Percentiles rank a stretch among this genome's conserved stretches.
These are phyloP conservation scores for Aspergillus luchuensis DNA, from an alignment of 2,329 filamentous ascomycete genomes.

Conservation along the genomic window DNA sequence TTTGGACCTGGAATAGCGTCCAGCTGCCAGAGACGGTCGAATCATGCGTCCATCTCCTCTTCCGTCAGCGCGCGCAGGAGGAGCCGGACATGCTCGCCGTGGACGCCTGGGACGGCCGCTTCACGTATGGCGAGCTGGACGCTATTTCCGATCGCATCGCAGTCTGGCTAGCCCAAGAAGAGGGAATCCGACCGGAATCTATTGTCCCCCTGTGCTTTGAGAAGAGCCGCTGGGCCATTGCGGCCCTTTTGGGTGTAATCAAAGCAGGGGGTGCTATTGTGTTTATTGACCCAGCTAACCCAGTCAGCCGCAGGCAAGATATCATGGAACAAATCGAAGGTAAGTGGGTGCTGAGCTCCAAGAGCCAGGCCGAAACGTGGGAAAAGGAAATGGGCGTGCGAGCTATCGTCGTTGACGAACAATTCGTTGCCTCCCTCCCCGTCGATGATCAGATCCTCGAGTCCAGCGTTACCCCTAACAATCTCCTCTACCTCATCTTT, in stretches of 20 bases:
- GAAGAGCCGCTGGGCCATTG: not conserved
- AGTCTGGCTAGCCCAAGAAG: not conserved
- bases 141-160: not conserved
- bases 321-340: not conserved
- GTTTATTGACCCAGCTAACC: not conserved
- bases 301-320: not conserved
- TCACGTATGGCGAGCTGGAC: constrained; percentile 28
- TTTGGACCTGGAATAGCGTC: constrained; percentile 19
- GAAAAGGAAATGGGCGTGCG: not conserved
- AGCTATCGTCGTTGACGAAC: not conserved
- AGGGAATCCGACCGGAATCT: not conserved
- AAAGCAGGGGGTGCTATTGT: not conserved
- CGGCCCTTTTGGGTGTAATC: not conserved
- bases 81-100: constrained; percentile 19
- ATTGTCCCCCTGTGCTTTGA: not conserved
- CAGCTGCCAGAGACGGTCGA: constrained; percentile 6
- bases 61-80: not conserved
- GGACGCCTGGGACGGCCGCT: constrained; percentile 28
- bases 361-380: not conserved
- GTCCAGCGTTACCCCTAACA: not conserved
- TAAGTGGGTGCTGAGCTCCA: not conserved
- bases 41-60: constrained; percentile 12
- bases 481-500: constrained; percentile 5
- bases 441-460: not conserved
- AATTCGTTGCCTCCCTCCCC: not conserved